Evolutionary conservation across 768 basidiomycete species (phyloP).

Genomic region (Holtermanniella nyarrowii): DNA sequence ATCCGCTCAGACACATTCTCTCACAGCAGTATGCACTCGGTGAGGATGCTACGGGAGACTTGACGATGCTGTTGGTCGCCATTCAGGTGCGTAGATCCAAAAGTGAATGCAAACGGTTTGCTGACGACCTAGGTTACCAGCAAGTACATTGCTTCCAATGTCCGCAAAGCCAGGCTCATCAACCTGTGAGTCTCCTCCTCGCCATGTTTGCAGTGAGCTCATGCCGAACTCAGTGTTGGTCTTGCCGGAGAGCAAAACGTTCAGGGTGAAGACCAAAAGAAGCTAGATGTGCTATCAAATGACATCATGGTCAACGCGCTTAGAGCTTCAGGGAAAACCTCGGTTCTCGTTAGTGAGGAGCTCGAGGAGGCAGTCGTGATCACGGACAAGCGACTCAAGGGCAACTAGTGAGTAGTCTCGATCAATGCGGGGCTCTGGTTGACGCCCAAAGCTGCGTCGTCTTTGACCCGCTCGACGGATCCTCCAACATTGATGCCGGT

Average conservation of each 20-base stretch:
- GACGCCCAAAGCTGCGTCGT: conserved; percentile 88
- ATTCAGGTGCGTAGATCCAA: conserved; percentile 60
- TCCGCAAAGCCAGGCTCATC: conserved; percentile 90
- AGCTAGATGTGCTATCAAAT: conserved; percentile 92
- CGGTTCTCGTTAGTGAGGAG: conserved; percentile 94
- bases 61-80: conserved; percentile 85
- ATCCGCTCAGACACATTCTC: conserved; percentile 66
- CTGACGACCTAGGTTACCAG: conserved; percentile 34
- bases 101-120: neutral
- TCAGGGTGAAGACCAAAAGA: conserved; percentile 99
- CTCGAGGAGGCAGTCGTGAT: conserved; percentile 35
- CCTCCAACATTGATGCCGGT: conserved; percentile 96
- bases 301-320: conserved; percentile 99
- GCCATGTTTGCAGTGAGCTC: neutral
- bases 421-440: neutral
- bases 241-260: conserved; percentile 93
- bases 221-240: conserved; percentile 59
- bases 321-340: conserved; percentile 88
- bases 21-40: conserved; percentile 75
- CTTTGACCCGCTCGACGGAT: conserved; percentile 93
- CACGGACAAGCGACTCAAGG: conserved; percentile 17
- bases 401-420: conserved; percentile 24
- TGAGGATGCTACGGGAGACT: conserved; percentile 74
- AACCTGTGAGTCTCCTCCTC: conserved; percentile 61
- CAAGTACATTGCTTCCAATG: conserved; percentile 91